phyloP scores from a whole-genome alignment of 2,329 filamentous ascomycete genomes.

The Trichoderma sp. region DNA sequence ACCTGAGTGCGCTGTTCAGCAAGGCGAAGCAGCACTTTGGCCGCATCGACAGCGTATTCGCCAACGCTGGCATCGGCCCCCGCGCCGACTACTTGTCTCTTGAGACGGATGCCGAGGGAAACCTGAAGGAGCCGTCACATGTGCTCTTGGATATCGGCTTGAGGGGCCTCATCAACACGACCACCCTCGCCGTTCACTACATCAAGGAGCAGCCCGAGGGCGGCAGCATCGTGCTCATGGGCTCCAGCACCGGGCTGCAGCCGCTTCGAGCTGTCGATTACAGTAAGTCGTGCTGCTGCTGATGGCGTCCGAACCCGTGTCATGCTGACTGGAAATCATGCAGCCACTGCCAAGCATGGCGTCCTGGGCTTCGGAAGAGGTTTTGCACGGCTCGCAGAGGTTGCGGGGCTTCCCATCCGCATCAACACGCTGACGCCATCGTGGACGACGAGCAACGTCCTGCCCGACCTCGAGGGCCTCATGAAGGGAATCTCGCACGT shows the following conservation, averaged over 20 bases:
- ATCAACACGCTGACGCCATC: conserved; percentile 13
- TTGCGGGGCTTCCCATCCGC: conserved; percentile 12
- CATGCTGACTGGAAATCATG: background rate
- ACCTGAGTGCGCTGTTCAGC: conserved; percentile 3
- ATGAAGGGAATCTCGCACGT: conserved; percentile 3
- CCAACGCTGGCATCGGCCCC: conserved; percentile 9
- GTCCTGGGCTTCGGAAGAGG: conserved; percentile 10
- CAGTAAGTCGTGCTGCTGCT: background rate
- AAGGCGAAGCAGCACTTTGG: conserved; percentile 4
- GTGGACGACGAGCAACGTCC: conserved; percentile 14
- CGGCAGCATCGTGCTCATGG: conserved; percentile 10
- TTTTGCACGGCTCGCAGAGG: background rate
- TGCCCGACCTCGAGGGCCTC: conserved; percentile 5
- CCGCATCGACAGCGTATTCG: conserved; percentile 12
- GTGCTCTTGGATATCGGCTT: conserved; percentile 5
- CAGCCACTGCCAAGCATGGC: conserved; percentile 10
- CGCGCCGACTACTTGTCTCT: conserved; percentile 12
- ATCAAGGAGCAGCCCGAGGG: conserved; percentile 13
- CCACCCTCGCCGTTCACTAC: conserved; percentile 10
- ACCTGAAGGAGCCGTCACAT: conserved; percentile 3
- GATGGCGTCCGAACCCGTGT: background rate
- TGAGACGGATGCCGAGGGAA: conserved; percentile 9
- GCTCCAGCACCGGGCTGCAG: conserved; percentile 8
- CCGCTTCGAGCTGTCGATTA: conserved; percentile 14
- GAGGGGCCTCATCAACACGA: conserved; percentile 11